Percentiles rank a stretch among this genome's conserved stretches.
Evolutionary conservation across 2,329 filamentous ascomycete genomes (phyloP).

Genomic region (Cordyceps farinosa): DNA sequence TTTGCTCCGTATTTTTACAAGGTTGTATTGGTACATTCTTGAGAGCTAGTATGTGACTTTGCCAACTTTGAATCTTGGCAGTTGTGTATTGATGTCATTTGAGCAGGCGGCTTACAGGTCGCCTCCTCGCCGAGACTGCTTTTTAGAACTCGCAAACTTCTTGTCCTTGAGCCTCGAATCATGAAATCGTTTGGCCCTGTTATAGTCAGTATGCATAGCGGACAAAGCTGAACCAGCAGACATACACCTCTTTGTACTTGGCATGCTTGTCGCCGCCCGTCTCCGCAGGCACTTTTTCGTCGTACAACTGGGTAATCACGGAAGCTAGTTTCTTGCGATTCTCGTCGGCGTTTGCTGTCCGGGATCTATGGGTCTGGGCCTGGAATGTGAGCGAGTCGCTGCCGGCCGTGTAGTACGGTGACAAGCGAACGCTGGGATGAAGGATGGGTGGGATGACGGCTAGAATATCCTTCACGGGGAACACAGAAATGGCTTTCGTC

Average conservation of each 20-base stretch:
- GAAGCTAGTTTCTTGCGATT: constrained; percentile 49
- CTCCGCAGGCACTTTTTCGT: constrained; percentile 43
- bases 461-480: constrained; percentile 46
- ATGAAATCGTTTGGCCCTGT: constrained; percentile 46
- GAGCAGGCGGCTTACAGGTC: constrained; percentile 23
- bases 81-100: background rate
- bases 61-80: background rate
- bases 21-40: background rate
- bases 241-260: constrained; percentile 48
- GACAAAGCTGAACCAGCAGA: constrained; percentile 7
- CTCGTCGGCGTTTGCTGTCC: constrained; percentile 49
- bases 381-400: constrained; percentile 54
- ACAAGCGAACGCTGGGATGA: constrained; percentile 44
- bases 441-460: constrained; percentile 45
- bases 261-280: constrained; percentile 44
- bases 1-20: constrained; percentile 1
- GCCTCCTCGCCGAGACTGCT: constrained; percentile 42
- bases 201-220: constrained; percentile 17
- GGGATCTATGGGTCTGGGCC: constrained; percentile 52
- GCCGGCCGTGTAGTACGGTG: constrained; percentile 50
- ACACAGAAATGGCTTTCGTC: constrained; percentile 55
- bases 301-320: constrained; percentile 48
- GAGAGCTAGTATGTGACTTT: background rate
- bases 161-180: constrained; percentile 44
- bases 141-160: constrained; percentile 49